phyloP scores from a whole-genome alignment of 2,329 filamentous ascomycete species.

The Fusarium chlamydosporum region DNA sequence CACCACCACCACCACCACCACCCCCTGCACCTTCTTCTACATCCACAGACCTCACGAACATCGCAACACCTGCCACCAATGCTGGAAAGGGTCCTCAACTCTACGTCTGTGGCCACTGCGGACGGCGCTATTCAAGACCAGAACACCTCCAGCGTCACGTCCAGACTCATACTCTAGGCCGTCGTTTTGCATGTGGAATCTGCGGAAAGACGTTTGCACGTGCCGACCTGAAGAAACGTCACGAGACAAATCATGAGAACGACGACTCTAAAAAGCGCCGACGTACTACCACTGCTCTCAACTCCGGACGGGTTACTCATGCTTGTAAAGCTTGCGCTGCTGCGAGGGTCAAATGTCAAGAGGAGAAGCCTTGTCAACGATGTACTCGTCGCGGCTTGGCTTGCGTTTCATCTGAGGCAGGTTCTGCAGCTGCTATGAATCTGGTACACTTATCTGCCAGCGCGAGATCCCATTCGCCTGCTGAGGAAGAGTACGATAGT shows the following conservation, averaged over 20 bases:
- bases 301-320: conserved; percentile 65
- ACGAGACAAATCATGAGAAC: conserved; percentile 66
- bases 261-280: conserved; percentile 64
- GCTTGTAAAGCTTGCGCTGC: conserved; percentile 67
- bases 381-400: conserved; percentile 63
- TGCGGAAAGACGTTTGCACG: conserved; percentile 69
- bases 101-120: conserved; percentile 67
- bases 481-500: conserved; percentile 40
- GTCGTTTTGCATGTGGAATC: conserved; percentile 64
- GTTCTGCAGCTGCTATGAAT: conserved; percentile 60
- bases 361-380: conserved; percentile 67
- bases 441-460: conserved; percentile 60
- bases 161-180: conserved; percentile 65
- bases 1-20: too few relatives aligned
- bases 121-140: conserved; percentile 66
- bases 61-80: conserved; percentile 15
- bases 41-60: conserved; percentile 10
- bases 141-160: conserved; percentile 68
- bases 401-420: conserved; percentile 59
- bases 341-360: conserved; percentile 69
- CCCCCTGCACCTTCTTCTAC: conserved; percentile 23
- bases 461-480: conserved; percentile 50
- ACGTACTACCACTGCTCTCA: conserved; percentile 61
- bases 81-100: conserved; percentile 54
- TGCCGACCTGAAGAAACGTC: conserved; percentile 67